Evolutionary conservation across 2,329 filamentous ascomycete species (phyloP).

Genomic region (Alternaria triticina): DNA sequence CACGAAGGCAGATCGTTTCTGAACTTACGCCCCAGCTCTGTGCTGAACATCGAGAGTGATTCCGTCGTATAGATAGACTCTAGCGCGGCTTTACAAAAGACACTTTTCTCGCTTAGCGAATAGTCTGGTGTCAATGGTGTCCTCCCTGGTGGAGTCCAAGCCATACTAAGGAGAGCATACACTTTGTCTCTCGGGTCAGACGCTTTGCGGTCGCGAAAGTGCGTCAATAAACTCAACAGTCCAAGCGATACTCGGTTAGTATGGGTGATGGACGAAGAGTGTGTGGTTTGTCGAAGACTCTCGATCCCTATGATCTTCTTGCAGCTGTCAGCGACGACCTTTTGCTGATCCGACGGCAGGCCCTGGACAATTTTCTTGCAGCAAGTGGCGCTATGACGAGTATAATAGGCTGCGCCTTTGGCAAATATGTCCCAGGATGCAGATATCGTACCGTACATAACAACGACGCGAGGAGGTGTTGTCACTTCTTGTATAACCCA

Average conservation of each 20-base stretch:
- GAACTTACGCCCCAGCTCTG: slow-evolving; percentile 19
- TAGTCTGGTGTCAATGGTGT: not conserved
- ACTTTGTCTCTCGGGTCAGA: slow-evolving; percentile 27
- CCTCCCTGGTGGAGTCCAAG: not conserved
- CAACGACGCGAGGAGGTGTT: slow-evolving; percentile 6
- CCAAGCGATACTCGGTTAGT: not conserved
- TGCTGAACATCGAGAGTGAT: slow-evolving; percentile 13
- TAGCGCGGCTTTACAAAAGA: not conserved
- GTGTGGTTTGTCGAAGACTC: not conserved
- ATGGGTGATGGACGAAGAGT: not conserved
- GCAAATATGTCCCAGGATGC: not conserved
- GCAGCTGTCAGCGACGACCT: not conserved
- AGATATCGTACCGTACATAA: not conserved
- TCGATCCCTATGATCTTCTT: not conserved
- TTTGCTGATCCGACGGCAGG: not conserved
- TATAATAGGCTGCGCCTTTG: not conserved
- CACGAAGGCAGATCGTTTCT: slow-evolving; percentile 25
- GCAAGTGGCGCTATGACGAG: not conserved
- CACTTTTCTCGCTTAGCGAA: not conserved
- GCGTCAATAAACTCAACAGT: not conserved
- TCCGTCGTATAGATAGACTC: not conserved
- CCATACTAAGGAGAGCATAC: slow-evolving; percentile 19
- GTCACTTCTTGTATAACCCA: slow-evolving; percentile 25
- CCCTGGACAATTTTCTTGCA: fast-evolving
- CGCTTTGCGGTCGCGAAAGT: slow-evolving; percentile 12